phyloP scores from a whole-genome alignment of 1,139 yeast species.

The Kazachstania sp. region DNA sequence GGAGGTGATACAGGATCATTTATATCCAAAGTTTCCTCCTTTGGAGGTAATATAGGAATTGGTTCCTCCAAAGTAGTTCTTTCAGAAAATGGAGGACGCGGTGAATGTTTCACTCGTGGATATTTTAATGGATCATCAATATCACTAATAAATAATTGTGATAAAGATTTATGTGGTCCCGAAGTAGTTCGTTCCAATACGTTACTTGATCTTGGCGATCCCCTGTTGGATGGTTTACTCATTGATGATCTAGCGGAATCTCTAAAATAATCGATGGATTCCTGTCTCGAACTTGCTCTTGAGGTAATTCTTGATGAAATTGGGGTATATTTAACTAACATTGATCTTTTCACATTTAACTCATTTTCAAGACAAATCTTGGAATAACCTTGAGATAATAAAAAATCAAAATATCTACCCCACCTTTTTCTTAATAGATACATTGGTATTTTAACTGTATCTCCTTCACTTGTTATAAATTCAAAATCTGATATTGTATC shows the following conservation, averaged over 20 bases:
- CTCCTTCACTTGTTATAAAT: constrained; percentile 58
- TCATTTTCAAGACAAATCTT: constrained; percentile 25
- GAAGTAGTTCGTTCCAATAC: neutral
- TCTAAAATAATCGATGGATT: neutral
- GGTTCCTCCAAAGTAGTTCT: neutral
- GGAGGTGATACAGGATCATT: constrained; percentile 3
- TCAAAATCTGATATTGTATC: constrained; percentile 61
- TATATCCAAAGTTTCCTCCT: constrained; percentile 2
- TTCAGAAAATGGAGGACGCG: neutral
- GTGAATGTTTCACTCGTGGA: neutral
- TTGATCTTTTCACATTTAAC: constrained; percentile 10
- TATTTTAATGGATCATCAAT: neutral
- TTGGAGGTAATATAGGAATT: neutral
- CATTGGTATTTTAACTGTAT: constrained; percentile 52
- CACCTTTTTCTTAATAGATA: constrained; percentile 58
- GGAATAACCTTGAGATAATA: constrained; percentile 56
- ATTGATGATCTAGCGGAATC: constrained; percentile 2
- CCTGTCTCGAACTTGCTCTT: neutral
- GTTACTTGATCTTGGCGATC: constrained; percentile 1
- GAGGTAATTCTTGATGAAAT: constrained; percentile 3
- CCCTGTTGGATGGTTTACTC: neutral
- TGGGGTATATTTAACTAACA: constrained; percentile 4
- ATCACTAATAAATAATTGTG: neutral
- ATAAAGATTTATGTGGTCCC: neutral
- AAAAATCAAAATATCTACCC: constrained; percentile 60